Conservation (phyloP, 2,329 filamentous ascomycete species). For the Tothia fuscella region DNA sequence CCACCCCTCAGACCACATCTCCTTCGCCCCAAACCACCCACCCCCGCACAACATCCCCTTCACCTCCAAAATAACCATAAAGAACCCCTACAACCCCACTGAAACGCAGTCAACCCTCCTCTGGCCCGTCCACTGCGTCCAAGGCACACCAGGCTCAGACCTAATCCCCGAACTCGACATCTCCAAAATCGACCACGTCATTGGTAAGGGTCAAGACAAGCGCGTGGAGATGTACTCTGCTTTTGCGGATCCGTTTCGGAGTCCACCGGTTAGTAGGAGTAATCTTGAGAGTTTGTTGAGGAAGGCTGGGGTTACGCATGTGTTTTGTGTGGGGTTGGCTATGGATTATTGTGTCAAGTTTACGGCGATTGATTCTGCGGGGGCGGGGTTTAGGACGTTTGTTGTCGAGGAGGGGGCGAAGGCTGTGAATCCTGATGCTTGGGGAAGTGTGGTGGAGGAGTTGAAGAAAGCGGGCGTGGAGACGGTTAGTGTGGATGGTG, state of each 20-base stretch:
- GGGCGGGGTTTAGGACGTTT: conserved; percentile 64
- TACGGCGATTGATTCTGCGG: conserved; percentile 66
- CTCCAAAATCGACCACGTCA: conserved; percentile 46
- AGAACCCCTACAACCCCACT: conserved; percentile 50
- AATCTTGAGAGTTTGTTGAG: conserved; percentile 50
- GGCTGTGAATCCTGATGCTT: conserved; percentile 52
- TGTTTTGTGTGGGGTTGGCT: conserved; percentile 78
- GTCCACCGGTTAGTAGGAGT: conserved; percentile 45
- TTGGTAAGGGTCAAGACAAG: conserved; percentile 67
- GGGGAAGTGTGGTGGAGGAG: conserved; percentile 43
- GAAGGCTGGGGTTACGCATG: conserved; percentile 53
- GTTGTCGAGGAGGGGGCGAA: conserved; percentile 69
- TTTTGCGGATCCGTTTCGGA: conserved; percentile 68
- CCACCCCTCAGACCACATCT: conserved; percentile 74
- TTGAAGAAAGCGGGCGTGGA: conserved; percentile 48
- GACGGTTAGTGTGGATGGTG: conserved; percentile 46
- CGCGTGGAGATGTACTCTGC: conserved; percentile 88
- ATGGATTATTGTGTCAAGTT: conserved; percentile 79
- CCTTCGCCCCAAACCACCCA: conserved; percentile 72
- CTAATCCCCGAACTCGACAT: conserved; percentile 60
- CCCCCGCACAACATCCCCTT: conserved; percentile 54
- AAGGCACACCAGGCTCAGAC: conserved; percentile 57
- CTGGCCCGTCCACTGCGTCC: conserved; percentile 88
- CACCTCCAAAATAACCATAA: conserved; percentile 49
- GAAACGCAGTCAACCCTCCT: conserved; percentile 57